Evolutionary conservation across 2,329 filamentous ascomycete species (phyloP).

Genomic region (Diaporthe destruens): DNA sequence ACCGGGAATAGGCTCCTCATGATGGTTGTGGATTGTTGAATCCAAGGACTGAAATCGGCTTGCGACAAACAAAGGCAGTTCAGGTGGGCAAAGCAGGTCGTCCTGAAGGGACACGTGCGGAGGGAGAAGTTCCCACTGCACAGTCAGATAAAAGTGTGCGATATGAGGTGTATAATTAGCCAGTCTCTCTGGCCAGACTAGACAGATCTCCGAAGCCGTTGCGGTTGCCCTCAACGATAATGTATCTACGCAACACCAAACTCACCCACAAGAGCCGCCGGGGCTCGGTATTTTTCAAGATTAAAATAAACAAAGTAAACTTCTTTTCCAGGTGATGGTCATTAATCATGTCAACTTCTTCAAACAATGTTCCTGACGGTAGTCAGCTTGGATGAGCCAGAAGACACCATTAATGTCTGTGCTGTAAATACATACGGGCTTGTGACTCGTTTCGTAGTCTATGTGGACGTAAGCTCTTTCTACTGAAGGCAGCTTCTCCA

Average conservation of each 20-base stretch:
- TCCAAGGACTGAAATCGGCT: background rate
- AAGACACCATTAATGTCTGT: too few species aligned
- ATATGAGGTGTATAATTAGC: background rate
- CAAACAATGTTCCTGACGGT: slow-evolving; percentile 27
- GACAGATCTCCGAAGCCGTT: too few species aligned
- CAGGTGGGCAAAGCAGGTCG: background rate
- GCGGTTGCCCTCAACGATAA: background rate
- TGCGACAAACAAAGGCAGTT: background rate
- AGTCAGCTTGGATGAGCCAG: background rate
- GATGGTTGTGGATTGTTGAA: background rate
- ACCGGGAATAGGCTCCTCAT: too few species aligned
- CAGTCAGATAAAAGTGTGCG: background rate
- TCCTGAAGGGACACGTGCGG: too few species aligned
- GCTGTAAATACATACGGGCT: slow-evolving; percentile 66
- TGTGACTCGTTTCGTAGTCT: slow-evolving; percentile 97
- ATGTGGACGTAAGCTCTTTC: slow-evolving; percentile 97
- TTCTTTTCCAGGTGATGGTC: accelerated
- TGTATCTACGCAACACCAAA: background rate
- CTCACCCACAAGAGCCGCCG: background rate
- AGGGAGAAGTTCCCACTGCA: background rate
- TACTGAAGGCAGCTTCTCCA: slow-evolving; percentile 90
- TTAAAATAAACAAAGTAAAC: background rate
- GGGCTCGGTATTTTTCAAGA: background rate
- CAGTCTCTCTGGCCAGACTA: too few species aligned
- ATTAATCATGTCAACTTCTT: slow-evolving; percentile 33